Base-by-base conservation (phyloP, 1,284 basidiomycete species). In the Cutaneotrichosporon cyanovorans region DNA sequence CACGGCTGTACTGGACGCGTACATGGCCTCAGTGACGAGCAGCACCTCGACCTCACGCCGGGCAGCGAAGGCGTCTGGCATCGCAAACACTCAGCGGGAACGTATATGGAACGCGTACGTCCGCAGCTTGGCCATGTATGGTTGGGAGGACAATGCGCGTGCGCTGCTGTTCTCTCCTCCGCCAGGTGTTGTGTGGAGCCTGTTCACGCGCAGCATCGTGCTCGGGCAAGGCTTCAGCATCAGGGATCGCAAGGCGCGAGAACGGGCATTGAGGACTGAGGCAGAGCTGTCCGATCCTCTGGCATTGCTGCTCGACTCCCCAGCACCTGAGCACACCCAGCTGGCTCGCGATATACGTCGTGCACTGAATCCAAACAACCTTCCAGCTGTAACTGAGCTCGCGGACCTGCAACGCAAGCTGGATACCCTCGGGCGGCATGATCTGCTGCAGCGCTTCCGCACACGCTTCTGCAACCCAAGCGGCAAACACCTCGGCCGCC, bases 41-140 rank as follows among this genome's bases (percentile, higher is more conserved):
- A 22, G 36, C 19, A 37, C 34, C 2, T 63, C 61, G 10, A 42
- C 34, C 4, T 57, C 57, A 5, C n/a, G 9, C 1, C 41, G 56
- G 20, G 62, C 59, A 2, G 21, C 42, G 34, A 10, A 16, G 12
- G 42, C 52, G 19, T n/a, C 37, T 10, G 31, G 21, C 5, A 32
- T 57, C 8, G 57, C 51, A 1, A 34, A 36, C 6, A 19, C 38
- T 6, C 61, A 64, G 39, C 38, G 53, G 4, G 22, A 38, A 6
- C 28, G 22, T 9, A 62, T 55, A 55, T 62, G 63, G 60, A 58
- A 57, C 33, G 28, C 30, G n/a, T 65, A 62, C 41, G 38, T 65
- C 6, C 47, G 60, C 12, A 40, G 48, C 6, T 35, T 65, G 15
- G 43, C 55, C 6, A 37, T 51, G 3, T 55, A 51, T 2, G 65